Conservation (phyloP, 2,329 filamentous ascomycete species). For the Fusarium sp. region DNA sequence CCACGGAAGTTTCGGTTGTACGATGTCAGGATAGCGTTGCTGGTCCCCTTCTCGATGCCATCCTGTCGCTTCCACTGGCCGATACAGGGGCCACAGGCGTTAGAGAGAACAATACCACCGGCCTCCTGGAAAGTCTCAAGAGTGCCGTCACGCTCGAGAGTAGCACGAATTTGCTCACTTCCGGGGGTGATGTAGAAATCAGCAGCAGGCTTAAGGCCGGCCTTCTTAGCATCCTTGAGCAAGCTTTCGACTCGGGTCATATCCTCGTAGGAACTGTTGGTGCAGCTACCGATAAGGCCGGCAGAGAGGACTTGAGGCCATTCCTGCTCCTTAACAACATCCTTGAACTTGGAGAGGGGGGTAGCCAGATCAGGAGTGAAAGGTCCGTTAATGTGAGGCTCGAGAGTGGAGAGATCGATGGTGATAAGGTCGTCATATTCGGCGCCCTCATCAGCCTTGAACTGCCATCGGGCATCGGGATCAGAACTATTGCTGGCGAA, state of each 20-base stretch:
- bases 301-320: constrained; percentile 98
- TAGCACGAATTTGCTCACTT: constrained; percentile 96
- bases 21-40: constrained; percentile 94
- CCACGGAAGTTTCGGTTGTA: constrained; percentile 99
- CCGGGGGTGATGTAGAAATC: constrained; percentile 96
- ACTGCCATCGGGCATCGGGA: constrained; percentile 67
- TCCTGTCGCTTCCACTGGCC: constrained; percentile 97
- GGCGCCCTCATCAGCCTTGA: constrained; percentile 82
- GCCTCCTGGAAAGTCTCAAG: constrained; percentile 96
- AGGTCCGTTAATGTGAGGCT: constrained; percentile 98
- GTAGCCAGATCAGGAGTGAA: constrained; percentile 99
- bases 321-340: constrained; percentile 91
- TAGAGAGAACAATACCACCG: constrained; percentile 92
- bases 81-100: constrained; percentile 93
- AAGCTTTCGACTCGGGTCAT: constrained; percentile 95
- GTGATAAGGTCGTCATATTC: constrained; percentile 97
- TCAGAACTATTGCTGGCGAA: constrained; percentile 59
- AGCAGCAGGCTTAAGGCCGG: constrained; percentile 93
- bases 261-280: constrained; percentile 87
- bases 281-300: constrained; percentile 97
- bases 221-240: constrained; percentile 81
- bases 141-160: constrained; percentile 90
- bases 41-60: constrained; percentile 82
- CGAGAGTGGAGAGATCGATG: constrained; percentile 93
- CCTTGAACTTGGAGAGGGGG: constrained; percentile 96